Evolutionary conservation across 2,329 filamentous ascomycete genomes (phyloP), one percentile per base, ranked within the genome.

Genomic region (Dactylellina sp.): DNA sequence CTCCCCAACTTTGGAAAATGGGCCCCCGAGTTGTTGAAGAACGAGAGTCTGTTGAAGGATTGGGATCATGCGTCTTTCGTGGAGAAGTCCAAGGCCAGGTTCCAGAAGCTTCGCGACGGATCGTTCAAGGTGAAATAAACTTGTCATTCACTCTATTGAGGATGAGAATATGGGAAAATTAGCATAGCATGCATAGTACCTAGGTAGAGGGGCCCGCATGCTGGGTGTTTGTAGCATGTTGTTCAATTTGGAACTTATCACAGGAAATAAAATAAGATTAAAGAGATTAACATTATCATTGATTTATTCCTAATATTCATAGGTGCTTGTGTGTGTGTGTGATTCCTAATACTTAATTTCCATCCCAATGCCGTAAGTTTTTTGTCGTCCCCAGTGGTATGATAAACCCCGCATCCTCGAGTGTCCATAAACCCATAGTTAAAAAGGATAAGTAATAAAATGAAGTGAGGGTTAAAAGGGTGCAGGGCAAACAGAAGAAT

Each of bases 1-100:
- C 83, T 83, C 64, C 82, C 89, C n/a, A 86, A 85, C 65, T 92
- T 91, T 79, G 85, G 84, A 78, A 87, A 85, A 76, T 93, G 91
- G 90, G 86, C 86, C 0, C 82, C 86, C 70, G 85, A 84, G 0
- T 85, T 89, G 1, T 80, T 84, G 3, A 82, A 83, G 70, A 85
- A 91, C 65, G 86, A 88, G 14, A 92, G 88, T 76, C 89, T 94
- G 14, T 87, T 83, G 0, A 84, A 82, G 52, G 87, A 89, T 71
- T 91, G 84, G 78, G 80, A 90, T 62, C 87, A 87, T 80, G 80
- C 85, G 72, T 75, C 37, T 0, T 80, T 85, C 47, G 81, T 83
- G 1, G 80, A 81, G 75, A 78, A 70, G 32, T 83, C 81, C 5
- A 84, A 83, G 79, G 79, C 78, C 49, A 85, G 82, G 76, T 75